These are phyloP conservation scores for Fistulinella cinereoalba DNA, from an alignment of 1,284 basidiomycete genomes.

Conservation along the genomic window DNA sequence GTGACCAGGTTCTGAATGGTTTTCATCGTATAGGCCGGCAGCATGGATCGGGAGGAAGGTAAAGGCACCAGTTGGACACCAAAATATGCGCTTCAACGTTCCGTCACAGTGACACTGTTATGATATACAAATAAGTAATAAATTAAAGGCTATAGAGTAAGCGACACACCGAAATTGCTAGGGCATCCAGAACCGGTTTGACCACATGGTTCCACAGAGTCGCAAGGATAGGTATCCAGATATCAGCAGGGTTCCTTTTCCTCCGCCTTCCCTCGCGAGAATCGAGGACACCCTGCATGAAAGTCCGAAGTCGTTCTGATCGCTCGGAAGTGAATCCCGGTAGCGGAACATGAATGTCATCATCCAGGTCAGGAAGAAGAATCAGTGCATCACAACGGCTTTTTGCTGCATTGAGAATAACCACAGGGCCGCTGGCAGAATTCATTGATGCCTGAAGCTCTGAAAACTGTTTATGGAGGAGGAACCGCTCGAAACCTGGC, in stretches of 20 bases:
- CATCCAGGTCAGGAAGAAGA: neutral
- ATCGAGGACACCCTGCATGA: neutral
- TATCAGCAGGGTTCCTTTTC: neutral
- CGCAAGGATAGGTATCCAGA: neutral
- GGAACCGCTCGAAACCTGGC: neutral
- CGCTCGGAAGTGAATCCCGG: neutral
- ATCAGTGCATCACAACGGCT: neutral
- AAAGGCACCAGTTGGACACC: neutral
- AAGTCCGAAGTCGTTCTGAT: neutral
- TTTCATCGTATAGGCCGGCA: neutral
- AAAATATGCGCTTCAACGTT: neutral
- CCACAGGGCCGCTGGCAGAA: neutral
- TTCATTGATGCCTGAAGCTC: neutral
- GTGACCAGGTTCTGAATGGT: neutral
- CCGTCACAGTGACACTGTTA: neutral
- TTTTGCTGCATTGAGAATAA: neutral
- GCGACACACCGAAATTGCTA: neutral
- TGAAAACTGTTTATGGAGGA: neutral
- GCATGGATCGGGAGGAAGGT: neutral
- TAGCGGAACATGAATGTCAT: neutral
- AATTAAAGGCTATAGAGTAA: no score
- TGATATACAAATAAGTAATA: neutral
- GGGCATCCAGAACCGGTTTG: neutral
- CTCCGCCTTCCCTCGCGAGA: neutral
- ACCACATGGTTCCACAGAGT: neutral